Percentiles rank a stretch among this genome's conserved stretches.
Evolutionary conservation across 495 filamentous ascomycete genomes (phyloP).

Genomic region (Annulohypoxylon moriforme): DNA sequence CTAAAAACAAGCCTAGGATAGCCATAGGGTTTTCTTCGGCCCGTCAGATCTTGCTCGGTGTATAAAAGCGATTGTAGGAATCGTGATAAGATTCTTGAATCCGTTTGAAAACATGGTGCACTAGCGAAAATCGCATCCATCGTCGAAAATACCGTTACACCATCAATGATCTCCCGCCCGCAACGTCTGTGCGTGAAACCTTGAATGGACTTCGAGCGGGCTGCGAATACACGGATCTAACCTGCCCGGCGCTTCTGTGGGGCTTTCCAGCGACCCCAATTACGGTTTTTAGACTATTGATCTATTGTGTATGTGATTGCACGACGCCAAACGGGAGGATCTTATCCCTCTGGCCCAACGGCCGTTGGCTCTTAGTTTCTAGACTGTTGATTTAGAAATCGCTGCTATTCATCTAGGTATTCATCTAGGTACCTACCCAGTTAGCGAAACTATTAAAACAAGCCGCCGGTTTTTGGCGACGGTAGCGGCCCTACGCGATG

Average conservation of each 20-base stretch:
- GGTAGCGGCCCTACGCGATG: not conserved
- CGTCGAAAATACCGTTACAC: constrained; percentile 18
- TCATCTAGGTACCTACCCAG: not conserved
- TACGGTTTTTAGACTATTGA: not conserved
- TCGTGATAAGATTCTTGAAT: constrained; percentile 6
- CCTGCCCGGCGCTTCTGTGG: constrained; percentile 9
- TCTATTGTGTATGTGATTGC: not conserved
- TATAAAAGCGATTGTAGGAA: constrained; percentile 8
- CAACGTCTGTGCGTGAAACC: constrained; percentile 38
- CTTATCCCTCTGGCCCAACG: not conserved
- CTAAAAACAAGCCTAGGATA: not conserved
- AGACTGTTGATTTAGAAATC: too few species aligned
- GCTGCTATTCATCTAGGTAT: too few species aligned
- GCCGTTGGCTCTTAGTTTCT: not conserved
- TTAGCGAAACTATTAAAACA: not conserved
- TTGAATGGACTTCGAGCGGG: constrained; percentile 5
- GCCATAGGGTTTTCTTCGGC: constrained; percentile 20
- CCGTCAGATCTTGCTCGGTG: constrained; percentile 12
- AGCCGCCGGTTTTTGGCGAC: not conserved
- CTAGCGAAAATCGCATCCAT: not conserved
- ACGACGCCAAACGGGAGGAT: not conserved
- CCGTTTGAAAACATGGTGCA: constrained; percentile 7
- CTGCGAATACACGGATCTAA: constrained; percentile 7
- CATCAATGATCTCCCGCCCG: constrained; percentile 24
- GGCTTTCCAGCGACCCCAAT: constrained; percentile 8